phyloP scores from a whole-genome alignment of 2,329 filamentous ascomycete genomes.

The Diaporthe humulicola region DNA sequence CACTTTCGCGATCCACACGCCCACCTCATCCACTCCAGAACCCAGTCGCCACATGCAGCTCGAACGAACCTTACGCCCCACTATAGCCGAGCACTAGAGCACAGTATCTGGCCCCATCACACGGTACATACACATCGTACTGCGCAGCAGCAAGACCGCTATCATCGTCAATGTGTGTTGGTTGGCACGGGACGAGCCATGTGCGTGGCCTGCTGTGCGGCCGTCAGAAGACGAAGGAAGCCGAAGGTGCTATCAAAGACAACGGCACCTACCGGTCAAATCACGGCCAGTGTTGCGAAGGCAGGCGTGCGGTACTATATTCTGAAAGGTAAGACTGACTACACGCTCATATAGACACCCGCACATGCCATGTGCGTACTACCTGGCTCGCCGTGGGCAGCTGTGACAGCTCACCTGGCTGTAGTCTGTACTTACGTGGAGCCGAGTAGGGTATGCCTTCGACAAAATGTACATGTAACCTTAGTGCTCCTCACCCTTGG shows the following conservation, averaged over 20 bases:
- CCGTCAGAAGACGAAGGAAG: too few relatives aligned
- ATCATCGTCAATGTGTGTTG: not conserved
- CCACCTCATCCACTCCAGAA: conserved; percentile 31
- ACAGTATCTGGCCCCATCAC: not conserved
- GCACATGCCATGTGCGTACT: not conserved
- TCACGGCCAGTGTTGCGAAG: not conserved
- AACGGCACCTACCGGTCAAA: not conserved
- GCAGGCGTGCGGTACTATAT: not conserved
- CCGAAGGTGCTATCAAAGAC: not conserved
- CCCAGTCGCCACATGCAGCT: conserved; percentile 37
- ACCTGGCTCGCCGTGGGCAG: not conserved
- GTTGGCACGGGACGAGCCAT: not conserved
- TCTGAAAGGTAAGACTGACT: not conserved
- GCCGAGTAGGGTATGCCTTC: conserved; percentile 1
- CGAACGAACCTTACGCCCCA: conserved; percentile 26
- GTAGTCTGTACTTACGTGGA: too few relatives aligned
- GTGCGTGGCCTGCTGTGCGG: not conserved
- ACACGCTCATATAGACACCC: not conserved
- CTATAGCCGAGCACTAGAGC: not conserved
- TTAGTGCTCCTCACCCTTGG: not conserved
- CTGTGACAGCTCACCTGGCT: not conserved
- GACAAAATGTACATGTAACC: conserved; percentile 14
- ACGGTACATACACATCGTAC: not conserved
- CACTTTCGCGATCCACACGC: conserved; percentile 21
- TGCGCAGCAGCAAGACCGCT: not conserved